Evolutionary conservation across 768 basidiomycete genomes (phyloP), one percentile per base, ranked within the genome.

Genomic region (Russula sp.): DNA sequence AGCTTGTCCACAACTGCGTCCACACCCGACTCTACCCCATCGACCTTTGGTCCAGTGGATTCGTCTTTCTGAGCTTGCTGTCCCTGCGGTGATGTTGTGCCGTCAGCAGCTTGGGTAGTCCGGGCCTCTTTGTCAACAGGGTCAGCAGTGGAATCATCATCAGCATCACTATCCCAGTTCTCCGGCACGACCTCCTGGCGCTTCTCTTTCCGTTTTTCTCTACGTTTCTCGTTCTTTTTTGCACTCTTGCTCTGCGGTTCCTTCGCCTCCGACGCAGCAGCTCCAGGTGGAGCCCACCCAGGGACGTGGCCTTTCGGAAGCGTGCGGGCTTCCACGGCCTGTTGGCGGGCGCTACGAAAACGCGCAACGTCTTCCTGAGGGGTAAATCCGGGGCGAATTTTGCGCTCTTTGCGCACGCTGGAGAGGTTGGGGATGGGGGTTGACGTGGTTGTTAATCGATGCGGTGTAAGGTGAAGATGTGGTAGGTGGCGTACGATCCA

Each of bases 331-430:
- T 92, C 92, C 79, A 85, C 81, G 72, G 86, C 84, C 57, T 85
- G 80, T 73, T 92, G 90, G 58, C 86, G 84, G 51, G 85, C 83
- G 48, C 90, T 85, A 59, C 92, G 84, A 75, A 94, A 98, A 54
- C 87, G 85, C n/a, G 84, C 81, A 9, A 95, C 83, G 75, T 98
- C 94, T 75, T 98, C 94, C 75, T 94, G 92, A 0, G 94, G 94
- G 5, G 92, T 96, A 76, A 89, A 98, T 0, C 94, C 94, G 3
- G 93, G 94, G 30, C 94, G 82, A 67, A 98, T 88, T 78, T 88
- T 94, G 62, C 89, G 78, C 75, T 94, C 84, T 76, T 94, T 96
- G 66, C 94, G 87, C 38, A 92, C 75, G 54, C 94, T 97, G 46
- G 9, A 56, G 61, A 32, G 51, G 22, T 57, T 13, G 20, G n/a